A percentile compares a stretch with the other conserved stretches of the same genome.
These are phyloP conservation scores for Plantago major DNA, from an alignment of 257 asterid genomes.

Conservation along the genomic window DNA sequence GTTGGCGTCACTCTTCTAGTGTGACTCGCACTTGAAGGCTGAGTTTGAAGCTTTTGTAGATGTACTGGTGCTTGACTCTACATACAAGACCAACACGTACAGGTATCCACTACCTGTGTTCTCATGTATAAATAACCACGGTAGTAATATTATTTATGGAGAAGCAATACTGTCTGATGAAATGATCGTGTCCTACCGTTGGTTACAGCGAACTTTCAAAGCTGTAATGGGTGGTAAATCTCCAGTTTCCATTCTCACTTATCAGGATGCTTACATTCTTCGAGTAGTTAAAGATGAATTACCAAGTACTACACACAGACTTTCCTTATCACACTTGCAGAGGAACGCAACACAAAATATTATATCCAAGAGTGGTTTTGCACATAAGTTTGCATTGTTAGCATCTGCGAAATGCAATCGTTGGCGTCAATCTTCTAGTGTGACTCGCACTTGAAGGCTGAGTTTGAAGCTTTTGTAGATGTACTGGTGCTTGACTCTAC, in stretches of 20 bases:
- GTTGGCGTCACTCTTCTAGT: background rate
- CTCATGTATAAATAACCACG: background rate
- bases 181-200: background rate
- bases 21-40: background rate
- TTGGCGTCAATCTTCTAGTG: background rate
- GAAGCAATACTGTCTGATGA: background rate
- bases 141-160: background rate
- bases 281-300: background rate
- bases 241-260: background rate
- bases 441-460: background rate
- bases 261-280: background rate
- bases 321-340: background rate
- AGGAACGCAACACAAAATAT: background rate
- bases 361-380: background rate
- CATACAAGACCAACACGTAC: background rate
- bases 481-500: background rate
- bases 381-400: background rate
- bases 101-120: background rate
- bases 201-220: background rate
- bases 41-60: background rate
- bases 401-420: background rate
- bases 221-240: background rate
- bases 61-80: background rate
- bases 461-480: background rate
- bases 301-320: background rate